These are phyloP conservation scores for Saccharomycopsis olivae DNA, from an alignment of 805 yeast genomes.

Conservation along the genomic window DNA sequence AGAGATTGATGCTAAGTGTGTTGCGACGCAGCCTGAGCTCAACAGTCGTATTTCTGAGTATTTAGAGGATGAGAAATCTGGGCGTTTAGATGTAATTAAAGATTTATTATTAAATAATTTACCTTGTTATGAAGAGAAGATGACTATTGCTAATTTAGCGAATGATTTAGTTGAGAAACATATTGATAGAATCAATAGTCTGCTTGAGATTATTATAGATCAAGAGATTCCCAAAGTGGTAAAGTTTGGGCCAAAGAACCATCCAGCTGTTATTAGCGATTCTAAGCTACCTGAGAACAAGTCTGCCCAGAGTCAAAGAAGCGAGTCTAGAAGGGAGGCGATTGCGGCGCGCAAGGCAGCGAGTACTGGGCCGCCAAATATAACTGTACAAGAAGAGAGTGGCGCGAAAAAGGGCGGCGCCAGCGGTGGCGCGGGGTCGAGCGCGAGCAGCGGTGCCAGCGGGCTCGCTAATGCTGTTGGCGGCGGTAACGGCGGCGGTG, in stretches of 20 bases:
- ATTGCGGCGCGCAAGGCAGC: constrained; percentile 77
- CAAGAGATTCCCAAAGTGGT: constrained; percentile 77
- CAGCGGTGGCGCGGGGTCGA: neutral
- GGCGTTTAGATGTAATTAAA: constrained; percentile 6
- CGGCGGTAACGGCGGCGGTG: neutral
- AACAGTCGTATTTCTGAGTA: constrained; percentile 42
- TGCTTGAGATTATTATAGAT: constrained; percentile 60
- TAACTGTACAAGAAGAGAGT: no score
- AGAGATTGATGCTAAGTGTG: constrained; percentile 93
- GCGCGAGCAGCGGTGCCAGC: neutral
- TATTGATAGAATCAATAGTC: constrained; percentile 65
- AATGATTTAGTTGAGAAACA: constrained; percentile 65
- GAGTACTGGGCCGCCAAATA: constrained; percentile 20
- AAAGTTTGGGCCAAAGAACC: constrained; percentile 70
- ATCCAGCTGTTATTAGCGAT: constrained; percentile 79
- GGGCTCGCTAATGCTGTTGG: neutral
- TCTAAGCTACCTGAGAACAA: constrained; percentile 39
- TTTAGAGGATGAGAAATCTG: constrained; percentile 21
- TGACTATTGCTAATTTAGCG: constrained; percentile 93
- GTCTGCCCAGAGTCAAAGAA: constrained; percentile 64
- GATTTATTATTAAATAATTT: constrained; percentile 32
- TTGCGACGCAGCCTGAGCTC: constrained; percentile 58
- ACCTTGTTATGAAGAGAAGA: constrained; percentile 91
- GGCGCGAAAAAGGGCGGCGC: neutral
- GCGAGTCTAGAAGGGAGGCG: constrained; percentile 86